phyloP scores from a whole-genome alignment of 306 rosid species.

The Casuarina equisetifolia region DNA sequence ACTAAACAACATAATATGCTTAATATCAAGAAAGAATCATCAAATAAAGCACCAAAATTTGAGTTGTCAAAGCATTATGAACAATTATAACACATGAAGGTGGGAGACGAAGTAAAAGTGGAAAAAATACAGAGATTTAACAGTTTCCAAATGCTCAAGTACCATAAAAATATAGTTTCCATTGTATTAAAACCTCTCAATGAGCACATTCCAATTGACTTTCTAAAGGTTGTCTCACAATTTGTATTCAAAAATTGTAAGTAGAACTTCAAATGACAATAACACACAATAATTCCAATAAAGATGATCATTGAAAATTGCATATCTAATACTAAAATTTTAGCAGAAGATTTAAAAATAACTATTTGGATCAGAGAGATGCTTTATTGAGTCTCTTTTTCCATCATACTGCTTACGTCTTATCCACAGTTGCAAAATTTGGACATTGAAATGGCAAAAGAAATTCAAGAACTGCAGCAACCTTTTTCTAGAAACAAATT shows the following conservation, averaged over 20 bases:
- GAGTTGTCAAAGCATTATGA: background rate
- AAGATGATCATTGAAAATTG: background rate
- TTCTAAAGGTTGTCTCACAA: background rate
- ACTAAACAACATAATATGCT: background rate
- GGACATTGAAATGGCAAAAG: background rate
- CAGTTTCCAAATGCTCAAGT: background rate
- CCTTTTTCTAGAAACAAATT: background rate
- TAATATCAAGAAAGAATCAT: too few species aligned
- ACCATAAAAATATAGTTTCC: background rate
- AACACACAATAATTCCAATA: background rate
- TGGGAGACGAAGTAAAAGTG: background rate
- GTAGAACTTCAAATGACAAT: background rate
- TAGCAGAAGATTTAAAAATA: background rate
- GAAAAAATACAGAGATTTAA: background rate
- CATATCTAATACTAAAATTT: background rate
- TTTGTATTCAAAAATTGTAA: constrained; percentile 1
- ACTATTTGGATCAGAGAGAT: background rate
- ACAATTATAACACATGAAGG: background rate
- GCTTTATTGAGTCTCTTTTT: background rate
- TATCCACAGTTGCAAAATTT: background rate
- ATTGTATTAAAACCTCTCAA: background rate
- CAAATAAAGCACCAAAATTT: background rate
- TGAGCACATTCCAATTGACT: background rate
- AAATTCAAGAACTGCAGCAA: background rate
- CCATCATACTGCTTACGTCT: background rate